These are phyloP conservation scores for Globisporangium viniferum DNA, from an alignment of 352 stramenopile genomes.

Conservation along the genomic window DNA sequence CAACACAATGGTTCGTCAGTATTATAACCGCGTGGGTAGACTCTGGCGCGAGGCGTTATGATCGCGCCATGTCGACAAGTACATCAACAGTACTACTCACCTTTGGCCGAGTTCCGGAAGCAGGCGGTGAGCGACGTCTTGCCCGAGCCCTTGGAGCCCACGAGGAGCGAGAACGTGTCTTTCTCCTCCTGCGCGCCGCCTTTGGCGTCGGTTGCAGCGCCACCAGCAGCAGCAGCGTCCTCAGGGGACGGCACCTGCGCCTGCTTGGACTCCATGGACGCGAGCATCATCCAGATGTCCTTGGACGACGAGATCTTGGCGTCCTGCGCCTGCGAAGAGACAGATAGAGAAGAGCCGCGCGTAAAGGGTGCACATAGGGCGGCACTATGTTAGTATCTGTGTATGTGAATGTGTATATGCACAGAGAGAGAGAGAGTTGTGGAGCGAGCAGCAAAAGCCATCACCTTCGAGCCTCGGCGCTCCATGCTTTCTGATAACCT, in stretches of 20 bases:
- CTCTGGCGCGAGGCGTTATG: no score
- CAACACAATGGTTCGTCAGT: not conserved
- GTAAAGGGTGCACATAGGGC: no score
- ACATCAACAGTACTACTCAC: slow-evolving; percentile 14
- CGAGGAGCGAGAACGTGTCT: slow-evolving; percentile 71
- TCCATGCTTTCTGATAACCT: slow-evolving; percentile 12
- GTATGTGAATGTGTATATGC: not conserved
- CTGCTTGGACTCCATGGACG: slow-evolving; percentile 42
- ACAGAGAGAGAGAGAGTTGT: not conserved
- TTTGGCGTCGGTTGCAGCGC: slow-evolving; percentile 15
- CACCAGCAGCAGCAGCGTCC: slow-evolving; percentile 10
- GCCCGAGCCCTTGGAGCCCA: slow-evolving; percentile 61
- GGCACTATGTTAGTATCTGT: not conserved
- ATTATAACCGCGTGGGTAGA: no score
- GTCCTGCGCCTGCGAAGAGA: slow-evolving; percentile 2
- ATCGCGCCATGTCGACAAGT: no score
- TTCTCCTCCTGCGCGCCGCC: slow-evolving; percentile 38
- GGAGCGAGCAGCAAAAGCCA: not conserved
- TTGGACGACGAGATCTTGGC: slow-evolving; percentile 33
- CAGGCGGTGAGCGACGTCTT: slow-evolving; percentile 81
- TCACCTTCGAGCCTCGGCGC: slow-evolving; percentile 14
- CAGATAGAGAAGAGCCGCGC: not conserved
- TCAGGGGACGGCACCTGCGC: slow-evolving; percentile 16
- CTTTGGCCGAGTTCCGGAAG: slow-evolving; percentile 65
- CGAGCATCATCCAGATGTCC: slow-evolving; percentile 73